A percentile compares a stretch with the other conserved stretches of the same genome.
These are phyloP conservation scores for Peterozyma xylosa DNA, from an alignment of 805 yeast species.

Conservation along the genomic window DNA sequence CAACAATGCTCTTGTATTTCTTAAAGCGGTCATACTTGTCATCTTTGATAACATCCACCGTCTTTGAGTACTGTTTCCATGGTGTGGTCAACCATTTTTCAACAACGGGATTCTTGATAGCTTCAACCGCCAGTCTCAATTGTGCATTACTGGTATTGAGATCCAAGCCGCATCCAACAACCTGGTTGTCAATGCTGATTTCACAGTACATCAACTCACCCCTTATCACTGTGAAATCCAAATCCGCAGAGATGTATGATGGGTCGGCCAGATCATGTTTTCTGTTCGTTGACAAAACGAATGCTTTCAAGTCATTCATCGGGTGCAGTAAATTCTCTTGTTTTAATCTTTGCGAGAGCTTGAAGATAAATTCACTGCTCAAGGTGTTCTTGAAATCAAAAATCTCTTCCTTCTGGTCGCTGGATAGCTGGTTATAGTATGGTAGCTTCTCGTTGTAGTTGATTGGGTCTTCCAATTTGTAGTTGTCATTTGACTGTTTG, in stretches of 20 bases:
- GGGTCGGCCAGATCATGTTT: too few relatives aligned
- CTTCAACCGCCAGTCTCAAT: conserved; percentile 3
- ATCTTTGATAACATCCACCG: neutral
- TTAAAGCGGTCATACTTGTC: too few relatives aligned
- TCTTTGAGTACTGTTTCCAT: neutral
- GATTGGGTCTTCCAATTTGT: neutral
- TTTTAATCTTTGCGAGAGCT: too few relatives aligned
- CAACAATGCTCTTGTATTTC: too few relatives aligned
- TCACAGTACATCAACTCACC: conserved; percentile 6
- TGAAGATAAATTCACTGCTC: neutral
- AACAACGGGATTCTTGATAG: conserved; percentile 1
- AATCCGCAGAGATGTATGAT: too few relatives aligned
- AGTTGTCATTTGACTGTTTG: neutral
- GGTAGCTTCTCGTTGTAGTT: neutral
- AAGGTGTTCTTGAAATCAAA: neutral
- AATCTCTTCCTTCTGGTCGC: neutral
- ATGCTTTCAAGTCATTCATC: too few relatives aligned
- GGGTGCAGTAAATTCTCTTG: too few relatives aligned
- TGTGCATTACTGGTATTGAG: neutral
- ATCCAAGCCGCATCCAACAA: conserved; percentile 8
- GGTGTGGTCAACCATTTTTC: neutral
- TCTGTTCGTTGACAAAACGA: too few relatives aligned
- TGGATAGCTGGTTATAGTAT: neutral
- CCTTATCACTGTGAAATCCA: neutral
- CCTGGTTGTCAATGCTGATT: neutral